phyloP scores from a whole-genome alignment of 805 yeast species.

The Saturnispora sanitii region DNA sequence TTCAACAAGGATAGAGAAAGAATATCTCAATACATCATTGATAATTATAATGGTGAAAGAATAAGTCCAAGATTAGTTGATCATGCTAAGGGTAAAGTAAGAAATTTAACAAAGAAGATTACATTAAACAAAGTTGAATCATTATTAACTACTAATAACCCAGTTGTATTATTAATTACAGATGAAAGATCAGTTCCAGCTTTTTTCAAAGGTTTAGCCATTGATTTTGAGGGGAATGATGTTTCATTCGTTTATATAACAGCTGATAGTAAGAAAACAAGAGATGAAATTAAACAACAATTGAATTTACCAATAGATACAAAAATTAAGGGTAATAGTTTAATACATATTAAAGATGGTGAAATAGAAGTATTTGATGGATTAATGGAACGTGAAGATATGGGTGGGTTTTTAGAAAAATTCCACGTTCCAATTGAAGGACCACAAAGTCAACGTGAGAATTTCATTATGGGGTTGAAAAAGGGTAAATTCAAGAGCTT shows the following conservation, averaged over 20 bases:
- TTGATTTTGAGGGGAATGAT: conserved; percentile 48
- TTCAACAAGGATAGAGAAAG: conserved; percentile 4
- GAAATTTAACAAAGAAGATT: conserved; percentile 53
- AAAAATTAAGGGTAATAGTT: conserved; percentile 16
- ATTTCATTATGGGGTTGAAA: conserved; percentile 17
- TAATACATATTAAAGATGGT: conserved; percentile 18
- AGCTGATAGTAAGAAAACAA: conserved; percentile 12
- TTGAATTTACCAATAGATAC: conserved; percentile 10
- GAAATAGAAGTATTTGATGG: conserved; percentile 20
- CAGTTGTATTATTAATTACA: conserved; percentile 45
- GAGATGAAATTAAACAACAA: conserved; percentile 10
- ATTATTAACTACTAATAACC: conserved; percentile 12
- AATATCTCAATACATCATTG: conserved; percentile 23
- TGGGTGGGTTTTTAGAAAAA: conserved; percentile 25
- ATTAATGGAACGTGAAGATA: conserved; percentile 21
- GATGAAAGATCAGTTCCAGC: conserved; percentile 41
- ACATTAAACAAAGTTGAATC: conserved; percentile 25
- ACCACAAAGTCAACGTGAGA: conserved; percentile 21
- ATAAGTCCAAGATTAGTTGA: conserved; percentile 43
- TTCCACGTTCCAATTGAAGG: conserved; percentile 30
- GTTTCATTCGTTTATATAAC: conserved; percentile 38
- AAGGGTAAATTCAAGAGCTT: conserved; percentile 18
- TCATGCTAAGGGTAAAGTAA: conserved; percentile 46
- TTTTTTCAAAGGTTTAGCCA: conserved; percentile 52
- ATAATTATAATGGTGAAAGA: conserved; percentile 54